These are phyloP conservation scores for Nothophytophthora sp. DNA, from an alignment of 352 stramenopile species.

Conservation along the genomic window DNA sequence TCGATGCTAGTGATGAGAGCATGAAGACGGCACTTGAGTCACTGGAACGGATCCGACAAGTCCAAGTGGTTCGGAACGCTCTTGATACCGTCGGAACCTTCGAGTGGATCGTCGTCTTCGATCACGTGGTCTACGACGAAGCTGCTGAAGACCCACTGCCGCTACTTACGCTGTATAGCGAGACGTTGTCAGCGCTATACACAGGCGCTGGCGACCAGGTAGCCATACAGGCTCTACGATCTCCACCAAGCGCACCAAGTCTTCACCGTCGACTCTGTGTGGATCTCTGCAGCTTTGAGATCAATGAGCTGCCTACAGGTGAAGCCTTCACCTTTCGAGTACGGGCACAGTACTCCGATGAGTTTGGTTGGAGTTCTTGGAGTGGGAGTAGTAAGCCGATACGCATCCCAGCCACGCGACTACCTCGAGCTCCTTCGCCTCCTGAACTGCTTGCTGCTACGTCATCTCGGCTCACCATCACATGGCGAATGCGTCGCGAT, in stretches of 20 bases:
- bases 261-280: conserved; percentile 18
- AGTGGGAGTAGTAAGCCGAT: conserved; percentile 42
- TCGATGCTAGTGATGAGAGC: conserved; percentile 61
- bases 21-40: conserved; percentile 74
- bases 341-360: conserved; percentile 34
- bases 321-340: conserved; percentile 51
- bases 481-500: conserved; percentile 39
- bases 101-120: conserved; percentile 64
- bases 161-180: conserved; percentile 49
- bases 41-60: conserved; percentile 63
- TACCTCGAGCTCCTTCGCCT: conserved; percentile 38
- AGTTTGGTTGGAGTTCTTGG: conserved; percentile 51
- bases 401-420: conserved; percentile 31
- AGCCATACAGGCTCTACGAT: conserved; percentile 37
- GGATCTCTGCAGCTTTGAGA: conserved; percentile 28
- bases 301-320: conserved; percentile 21
- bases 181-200: conserved; percentile 54
- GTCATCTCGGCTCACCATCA: conserved; percentile 37
- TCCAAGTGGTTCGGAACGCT: conserved; percentile 49
- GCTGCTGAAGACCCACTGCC: conserved; percentile 23
- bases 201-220: conserved; percentile 52
- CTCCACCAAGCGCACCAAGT: conserved; percentile 15
- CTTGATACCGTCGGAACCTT: conserved; percentile 25
- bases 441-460: conserved; percentile 43
- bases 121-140: conserved; percentile 19